A percentile compares a stretch with the other conserved stretches of the same genome.
phyloP scores from a whole-genome alignment of 2,329 filamentous ascomycete species.

The Sclerotiophoma versabilis region DNA sequence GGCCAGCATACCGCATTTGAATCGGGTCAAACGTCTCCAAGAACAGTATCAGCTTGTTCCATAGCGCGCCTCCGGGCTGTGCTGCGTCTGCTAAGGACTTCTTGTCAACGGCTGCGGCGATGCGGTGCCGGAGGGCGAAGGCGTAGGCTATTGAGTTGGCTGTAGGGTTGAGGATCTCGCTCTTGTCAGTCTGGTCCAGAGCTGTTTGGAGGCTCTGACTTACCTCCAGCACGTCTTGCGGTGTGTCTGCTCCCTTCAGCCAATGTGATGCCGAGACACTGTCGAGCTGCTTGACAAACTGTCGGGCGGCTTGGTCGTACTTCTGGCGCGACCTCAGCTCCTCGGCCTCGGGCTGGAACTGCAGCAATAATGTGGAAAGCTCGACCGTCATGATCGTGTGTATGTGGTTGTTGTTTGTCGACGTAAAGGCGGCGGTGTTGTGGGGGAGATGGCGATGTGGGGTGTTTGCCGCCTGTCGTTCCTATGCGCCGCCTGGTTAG shows the following conservation, averaged over 20 bases:
- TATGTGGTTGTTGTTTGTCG: slow-evolving; percentile 4
- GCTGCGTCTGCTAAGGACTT: slow-evolving; percentile 50
- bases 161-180: slow-evolving; percentile 60
- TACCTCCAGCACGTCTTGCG: slow-evolving; percentile 52
- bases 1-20: slow-evolving; percentile 63
- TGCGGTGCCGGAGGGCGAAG: slow-evolving; percentile 59
- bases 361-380: slow-evolving; percentile 35
- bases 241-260: slow-evolving; percentile 47
- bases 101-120: slow-evolving; percentile 49
- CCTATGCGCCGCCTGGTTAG: neutral
- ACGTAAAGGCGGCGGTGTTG: slow-evolving; percentile 13
- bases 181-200: slow-evolving; percentile 16
- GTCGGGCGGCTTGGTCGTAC: slow-evolving; percentile 49
- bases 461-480: slow-evolving; percentile 22
- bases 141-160: slow-evolving; percentile 67
- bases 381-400: slow-evolving; percentile 38
- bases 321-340: slow-evolving; percentile 46
- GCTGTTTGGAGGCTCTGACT: neutral
- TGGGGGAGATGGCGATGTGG: slow-evolving; percentile 26
- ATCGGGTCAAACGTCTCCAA: slow-evolving; percentile 59
- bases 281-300: slow-evolving; percentile 45
- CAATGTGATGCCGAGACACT: slow-evolving; percentile 43
- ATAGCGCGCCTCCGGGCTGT: slow-evolving; percentile 55
- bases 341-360: slow-evolving; percentile 46
- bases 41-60: slow-evolving; percentile 59